These are phyloP conservation scores for Asparagopsis taxiformis DNA, from an alignment of 31 red algal genomes.

Conservation along the genomic window DNA sequence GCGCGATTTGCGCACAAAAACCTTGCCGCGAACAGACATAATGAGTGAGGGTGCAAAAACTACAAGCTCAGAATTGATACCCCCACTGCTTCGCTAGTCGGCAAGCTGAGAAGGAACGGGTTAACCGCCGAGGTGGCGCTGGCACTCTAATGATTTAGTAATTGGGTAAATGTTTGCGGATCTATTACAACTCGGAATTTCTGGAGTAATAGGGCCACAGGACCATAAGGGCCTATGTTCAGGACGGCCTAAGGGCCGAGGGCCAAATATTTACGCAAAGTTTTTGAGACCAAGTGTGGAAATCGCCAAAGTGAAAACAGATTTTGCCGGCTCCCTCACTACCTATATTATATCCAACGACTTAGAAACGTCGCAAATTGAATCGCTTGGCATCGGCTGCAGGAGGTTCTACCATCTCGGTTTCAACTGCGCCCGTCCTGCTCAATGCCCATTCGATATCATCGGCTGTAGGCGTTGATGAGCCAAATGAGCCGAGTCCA, in stretches of 20 bases:
- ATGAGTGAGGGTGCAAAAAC: slow-evolving; percentile 1
- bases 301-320: neutral
- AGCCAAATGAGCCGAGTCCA: slow-evolving; percentile 50
- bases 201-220: too few species aligned
- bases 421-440: slow-evolving; percentile 62
- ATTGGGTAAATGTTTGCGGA: too few species aligned
- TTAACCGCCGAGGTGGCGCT: too few species aligned
- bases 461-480: slow-evolving; percentile 43
- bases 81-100: too few species aligned
- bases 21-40: slow-evolving; percentile 77
- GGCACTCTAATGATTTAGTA: too few species aligned
- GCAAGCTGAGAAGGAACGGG: too few species aligned
- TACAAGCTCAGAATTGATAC: too few species aligned
- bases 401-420: slow-evolving; percentile 70
- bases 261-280: too few species aligned
- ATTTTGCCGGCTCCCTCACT: neutral
- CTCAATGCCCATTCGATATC: slow-evolving; percentile 82
- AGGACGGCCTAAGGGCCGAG: too few species aligned
- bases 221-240: too few species aligned
- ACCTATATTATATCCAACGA: neutral
- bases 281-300: too few species aligned
- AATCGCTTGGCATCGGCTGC: slow-evolving; percentile 51
- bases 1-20: slow-evolving; percentile 64
- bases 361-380: slow-evolving; percentile 61
- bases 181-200: too few species aligned